Base-by-base conservation (phyloP, 306 rosid genomes). In the Inga laurina region DNA sequence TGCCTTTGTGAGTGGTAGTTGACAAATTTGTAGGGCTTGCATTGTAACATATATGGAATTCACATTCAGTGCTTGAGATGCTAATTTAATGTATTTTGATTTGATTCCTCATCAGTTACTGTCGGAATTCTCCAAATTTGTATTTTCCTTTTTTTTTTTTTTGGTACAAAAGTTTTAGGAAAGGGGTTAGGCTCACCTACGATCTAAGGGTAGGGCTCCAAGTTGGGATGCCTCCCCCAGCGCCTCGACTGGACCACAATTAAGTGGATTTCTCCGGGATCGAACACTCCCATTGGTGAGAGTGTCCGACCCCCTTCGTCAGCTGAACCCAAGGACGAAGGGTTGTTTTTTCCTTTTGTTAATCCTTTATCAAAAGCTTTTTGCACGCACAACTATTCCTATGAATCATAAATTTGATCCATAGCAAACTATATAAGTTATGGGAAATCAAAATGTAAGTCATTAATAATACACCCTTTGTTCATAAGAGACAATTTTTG, bases 1-100 rank as follows among this genome's bases (percentile, higher is more conserved):
- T 81, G 86, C 88, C 88, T 84, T 84, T 81, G 86, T 84, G 90
- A 87, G 84, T 78, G 86, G 82, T 57, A 46, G 57, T 61, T 83
- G 78, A 67, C 67, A 24, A 41, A 69, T 51, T 27, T 66, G 12
- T 32, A 73, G 77, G 82, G 81, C 75, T 57, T 77, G 46, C 24
- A 45, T 45, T 54, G 37, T 86, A 37, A 71, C 78, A 72, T 76
- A 73, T 79, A 72, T 81, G 77, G 75, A 65, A 67, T 72, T 77
- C 37, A 64, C 64, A 41, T 72, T 51, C 45, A 65, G 51, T 22
- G 78, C 69, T 77, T 86, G 82, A 54, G 66, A 61, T 72, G 79
- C 83, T 84, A 78, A 49, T 84, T 74, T 48, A 74, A 79, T 81
- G 52, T 78, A 74, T 84, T 82, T 65, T 65, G 1, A 32, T 65